These are phyloP conservation scores for Chloris gayana DNA, from an alignment of 176 grass and related monocot genomes.

Conservation along the genomic window DNA sequence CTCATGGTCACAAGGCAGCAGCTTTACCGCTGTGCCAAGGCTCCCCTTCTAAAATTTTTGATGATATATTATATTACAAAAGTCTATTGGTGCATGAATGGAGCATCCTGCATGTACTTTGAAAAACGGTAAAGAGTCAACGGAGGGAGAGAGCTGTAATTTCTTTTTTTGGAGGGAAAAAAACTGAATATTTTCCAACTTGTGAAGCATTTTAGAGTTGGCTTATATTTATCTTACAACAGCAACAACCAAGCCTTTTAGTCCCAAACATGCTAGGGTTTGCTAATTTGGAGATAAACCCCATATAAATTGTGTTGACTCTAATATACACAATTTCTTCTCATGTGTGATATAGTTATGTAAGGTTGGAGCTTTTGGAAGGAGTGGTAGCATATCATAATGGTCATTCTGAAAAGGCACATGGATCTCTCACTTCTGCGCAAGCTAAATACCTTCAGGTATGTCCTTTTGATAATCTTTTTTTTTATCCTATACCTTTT, in stretches of 20 bases:
- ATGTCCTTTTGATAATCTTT: conserved; percentile 7
- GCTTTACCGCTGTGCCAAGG: too few species aligned
- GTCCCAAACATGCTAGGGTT: too few species aligned
- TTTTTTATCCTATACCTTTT: neutral
- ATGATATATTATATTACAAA: too few species aligned
- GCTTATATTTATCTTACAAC: too few species aligned
- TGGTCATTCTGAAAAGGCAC: conserved; percentile 67
- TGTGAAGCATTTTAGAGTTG: conserved; percentile 22
- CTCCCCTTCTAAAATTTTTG: too few species aligned
- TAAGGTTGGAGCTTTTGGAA: conserved; percentile 96
- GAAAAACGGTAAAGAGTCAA: neutral
- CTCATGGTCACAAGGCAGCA: too few species aligned
- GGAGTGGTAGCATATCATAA: conserved; percentile 95
- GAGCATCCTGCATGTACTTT: neutral
- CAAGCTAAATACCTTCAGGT: conserved; percentile 92
- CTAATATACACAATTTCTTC: conserved; percentile 4
- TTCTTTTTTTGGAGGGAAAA: neutral
- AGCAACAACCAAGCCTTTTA: too few species aligned
- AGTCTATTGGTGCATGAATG: neutral
- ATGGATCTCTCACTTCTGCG: conserved; percentile 65
- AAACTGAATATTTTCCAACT: neutral
- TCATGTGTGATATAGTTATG: conserved; percentile 63
- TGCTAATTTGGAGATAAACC: too few species aligned
- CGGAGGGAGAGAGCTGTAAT: neutral
- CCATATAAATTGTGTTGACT: neutral